phyloP scores from a whole-genome alignment of 345 rosid species.

The Raphanus sativus region DNA sequence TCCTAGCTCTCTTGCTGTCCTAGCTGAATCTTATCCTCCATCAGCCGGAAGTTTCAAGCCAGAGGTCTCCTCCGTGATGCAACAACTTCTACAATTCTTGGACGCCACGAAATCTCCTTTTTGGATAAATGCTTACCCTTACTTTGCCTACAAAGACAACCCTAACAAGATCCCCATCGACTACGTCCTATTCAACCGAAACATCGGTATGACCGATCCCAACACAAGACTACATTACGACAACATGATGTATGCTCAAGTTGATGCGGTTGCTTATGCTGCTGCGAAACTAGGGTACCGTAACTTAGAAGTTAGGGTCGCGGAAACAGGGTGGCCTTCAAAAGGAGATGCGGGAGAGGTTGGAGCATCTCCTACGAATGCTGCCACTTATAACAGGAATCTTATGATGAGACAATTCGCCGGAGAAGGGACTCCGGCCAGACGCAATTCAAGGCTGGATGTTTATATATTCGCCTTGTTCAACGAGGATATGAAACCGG shows the following conservation, averaged over 20 bases:
- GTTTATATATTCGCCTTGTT: constrained; percentile 87
- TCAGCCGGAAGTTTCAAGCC: constrained; percentile 76
- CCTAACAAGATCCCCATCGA: constrained; percentile 61
- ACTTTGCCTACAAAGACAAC: constrained; percentile 83
- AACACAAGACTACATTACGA: constrained; percentile 72
- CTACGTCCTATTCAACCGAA: constrained; percentile 79
- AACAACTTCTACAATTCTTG: constrained; percentile 59
- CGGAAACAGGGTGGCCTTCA: constrained; percentile 99
- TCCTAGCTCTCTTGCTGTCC: constrained; percentile 68
- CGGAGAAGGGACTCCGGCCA: constrained; percentile 85
- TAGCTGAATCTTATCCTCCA: constrained; percentile 78
- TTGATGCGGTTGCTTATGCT: constrained; percentile 73
- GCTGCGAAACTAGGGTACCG: constrained; percentile 63
- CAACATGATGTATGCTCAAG: constrained; percentile 97
- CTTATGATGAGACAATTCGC: constrained; percentile 68
- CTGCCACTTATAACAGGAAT: constrained; percentile 70
- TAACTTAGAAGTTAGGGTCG: constrained; percentile 74
- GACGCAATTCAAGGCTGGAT: constrained; percentile 61
- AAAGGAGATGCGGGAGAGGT: constrained; percentile 69
- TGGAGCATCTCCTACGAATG: constrained; percentile 72
- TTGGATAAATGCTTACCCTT: constrained; percentile 96
- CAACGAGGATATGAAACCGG: constrained; percentile 90
- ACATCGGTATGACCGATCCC: constrained; percentile 80
- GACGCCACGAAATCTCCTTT: constrained; percentile 63
- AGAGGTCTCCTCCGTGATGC: constrained; percentile 56